phyloP scores from a whole-genome alignment of 2,329 filamentous ascomycete species.

The Aspergillus quadrilineatus region DNA sequence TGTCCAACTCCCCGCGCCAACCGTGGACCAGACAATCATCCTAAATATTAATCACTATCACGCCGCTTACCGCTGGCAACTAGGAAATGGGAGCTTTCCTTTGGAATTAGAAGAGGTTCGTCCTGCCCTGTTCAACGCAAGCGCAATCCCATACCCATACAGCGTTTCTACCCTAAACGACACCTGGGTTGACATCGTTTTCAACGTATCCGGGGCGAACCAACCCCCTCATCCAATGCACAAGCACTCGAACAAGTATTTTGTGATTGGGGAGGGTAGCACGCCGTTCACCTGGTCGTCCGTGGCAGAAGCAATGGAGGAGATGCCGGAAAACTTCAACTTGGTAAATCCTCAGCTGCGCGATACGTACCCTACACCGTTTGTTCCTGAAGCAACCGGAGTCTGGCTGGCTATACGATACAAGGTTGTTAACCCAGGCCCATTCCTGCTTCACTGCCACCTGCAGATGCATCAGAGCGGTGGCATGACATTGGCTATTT shows the following conservation, averaged over 20 bases:
- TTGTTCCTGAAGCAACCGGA: slow-evolving; percentile 27
- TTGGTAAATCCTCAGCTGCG: slow-evolving; percentile 55
- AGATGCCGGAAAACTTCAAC: slow-evolving; percentile 56
- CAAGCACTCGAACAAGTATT: slow-evolving; percentile 65
- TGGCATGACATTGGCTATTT: slow-evolving; percentile 50
- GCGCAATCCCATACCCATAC: slow-evolving; percentile 25
- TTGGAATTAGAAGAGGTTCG: slow-evolving; percentile 24
- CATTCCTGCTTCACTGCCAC: slow-evolving; percentile 55
- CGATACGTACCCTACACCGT: slow-evolving; percentile 50
- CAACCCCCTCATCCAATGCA: slow-evolving; percentile 63
- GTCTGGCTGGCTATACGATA: slow-evolving; percentile 50
- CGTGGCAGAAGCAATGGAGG: slow-evolving; percentile 54
- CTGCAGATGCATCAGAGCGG: slow-evolving; percentile 52
- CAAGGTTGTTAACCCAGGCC: slow-evolving; percentile 49
- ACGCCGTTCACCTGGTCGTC: slow-evolving; percentile 54
- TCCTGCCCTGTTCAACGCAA: slow-evolving; percentile 29
- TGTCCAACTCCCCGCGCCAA: slow-evolving; percentile 42
- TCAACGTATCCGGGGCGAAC: slow-evolving; percentile 33
- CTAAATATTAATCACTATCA: slow-evolving; percentile 24
- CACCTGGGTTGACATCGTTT: slow-evolving; percentile 56
- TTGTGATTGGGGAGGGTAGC: slow-evolving; percentile 54
- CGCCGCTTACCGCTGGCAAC: slow-evolving; percentile 27
- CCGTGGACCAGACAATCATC: slow-evolving; percentile 44
- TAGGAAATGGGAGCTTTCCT: slow-evolving; percentile 27
- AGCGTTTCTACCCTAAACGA: slow-evolving; percentile 40